Conservation (phyloP, 1,284 basidiomycete genomes). For the Trametes versicolor region DNA sequence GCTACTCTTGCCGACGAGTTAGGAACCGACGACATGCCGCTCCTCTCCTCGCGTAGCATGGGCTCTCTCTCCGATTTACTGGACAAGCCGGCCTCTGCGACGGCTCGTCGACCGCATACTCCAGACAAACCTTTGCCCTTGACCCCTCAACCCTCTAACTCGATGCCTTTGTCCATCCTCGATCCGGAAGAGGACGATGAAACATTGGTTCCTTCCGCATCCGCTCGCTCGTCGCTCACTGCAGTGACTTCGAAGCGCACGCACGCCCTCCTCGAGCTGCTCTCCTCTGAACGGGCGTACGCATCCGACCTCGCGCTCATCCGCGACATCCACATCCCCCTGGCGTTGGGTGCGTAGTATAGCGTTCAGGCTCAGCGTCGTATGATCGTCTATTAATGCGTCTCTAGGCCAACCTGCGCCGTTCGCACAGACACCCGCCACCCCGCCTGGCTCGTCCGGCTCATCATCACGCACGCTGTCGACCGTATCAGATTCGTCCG, state of each 20-base stretch:
- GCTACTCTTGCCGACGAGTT: constrained; percentile 25
- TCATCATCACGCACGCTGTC: constrained; percentile 62
- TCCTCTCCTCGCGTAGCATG: constrained; percentile 44
- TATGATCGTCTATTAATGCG: constrained; percentile 21
- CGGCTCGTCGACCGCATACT: constrained; percentile 34
- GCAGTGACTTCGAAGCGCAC: constrained; percentile 70
- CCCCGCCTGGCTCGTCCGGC: constrained; percentile 48
- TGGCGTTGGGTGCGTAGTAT: constrained; percentile 66
- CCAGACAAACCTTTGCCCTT: constrained; percentile 48
- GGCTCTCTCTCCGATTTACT: constrained; percentile 45
- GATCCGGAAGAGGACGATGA: constrained; percentile 29
- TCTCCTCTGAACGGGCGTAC: constrained; percentile 88
- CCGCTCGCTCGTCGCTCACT: constrained; percentile 35
- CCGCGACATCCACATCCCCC: constrained; percentile 84
- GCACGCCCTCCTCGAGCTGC: constrained; percentile 86
- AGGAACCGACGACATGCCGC: constrained; percentile 36
- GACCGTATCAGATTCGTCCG: constrained; percentile 63
- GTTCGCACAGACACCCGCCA: constrained; percentile 41
- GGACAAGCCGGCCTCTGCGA: constrained; percentile 30
- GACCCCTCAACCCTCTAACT: constrained; percentile 37
- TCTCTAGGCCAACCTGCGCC: constrained; percentile 44
- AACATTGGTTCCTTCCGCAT: constrained; percentile 28
- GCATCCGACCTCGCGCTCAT: constrained; percentile 89
- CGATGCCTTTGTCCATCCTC: constrained; percentile 26
- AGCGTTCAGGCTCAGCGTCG: constrained; percentile 12